Base-by-base conservation (phyloP, 2,329 filamentous ascomycete species). In the Gyromitra esculenta region DNA sequence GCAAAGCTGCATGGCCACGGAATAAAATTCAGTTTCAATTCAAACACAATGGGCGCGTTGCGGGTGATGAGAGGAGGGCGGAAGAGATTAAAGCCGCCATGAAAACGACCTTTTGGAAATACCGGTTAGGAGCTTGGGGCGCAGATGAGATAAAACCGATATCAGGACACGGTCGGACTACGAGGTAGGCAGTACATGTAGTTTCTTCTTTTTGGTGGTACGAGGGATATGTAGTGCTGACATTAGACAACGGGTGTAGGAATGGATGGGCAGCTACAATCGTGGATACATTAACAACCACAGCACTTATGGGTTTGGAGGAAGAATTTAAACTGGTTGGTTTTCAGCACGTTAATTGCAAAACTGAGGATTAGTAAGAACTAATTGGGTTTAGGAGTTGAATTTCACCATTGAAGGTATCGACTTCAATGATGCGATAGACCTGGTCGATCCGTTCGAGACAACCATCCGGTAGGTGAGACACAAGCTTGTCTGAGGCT, bases 181-280 rank as follows among this genome's bases (percentile, higher is more conserved):
- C 91, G 92, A 84, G 79, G 85, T 81, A 48, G 48, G 1, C 7
- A 45, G 11, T 21, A 21, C 18, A 21, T 21, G 18, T 5, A 7
- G 35, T 52, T 25, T 31, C 18, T 37, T 45, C 8, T n/a, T 62
- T 35, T 63, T 64, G 41, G 11, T 31, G 7, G 43, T 41, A 5
- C 62, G 11, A 45, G 50, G 18, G n/a, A 21, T 60, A 43, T 50
- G 41, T 50, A 59, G 6, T 70, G 21, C 59, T 71, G n/a, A 71
- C 43, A 50, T 54, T 13, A 25, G 57, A 83, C 39, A 37, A 63
- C 15, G 13, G 43, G 18, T 54, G 39, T 76, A 94, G 92, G 77
- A 94, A 94, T 81, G 91, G 89, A 71, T 97, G 93, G 93, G 93
- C 93, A 35, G 92, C 93, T 39, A 94, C 90, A 50, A 92, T 93